Evolutionary conservation across 2,329 filamentous ascomycete species (phyloP).

Genomic region (Fusarium palustre): DNA sequence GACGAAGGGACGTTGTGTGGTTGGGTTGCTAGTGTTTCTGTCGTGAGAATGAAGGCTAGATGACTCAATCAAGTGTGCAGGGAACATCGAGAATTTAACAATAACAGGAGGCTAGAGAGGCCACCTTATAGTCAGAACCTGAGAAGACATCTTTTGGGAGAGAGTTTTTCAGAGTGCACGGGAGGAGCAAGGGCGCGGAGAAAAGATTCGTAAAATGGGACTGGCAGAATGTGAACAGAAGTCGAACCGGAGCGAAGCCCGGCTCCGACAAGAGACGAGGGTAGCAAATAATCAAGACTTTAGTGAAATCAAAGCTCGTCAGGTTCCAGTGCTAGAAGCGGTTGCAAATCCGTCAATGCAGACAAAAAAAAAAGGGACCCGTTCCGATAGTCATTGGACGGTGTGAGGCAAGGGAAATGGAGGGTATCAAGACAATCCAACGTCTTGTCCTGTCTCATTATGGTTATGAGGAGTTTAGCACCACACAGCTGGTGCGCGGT

Average conservation of each 20-base stretch:
- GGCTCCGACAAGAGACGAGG: conserved; percentile 47
- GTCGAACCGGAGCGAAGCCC: conserved; percentile 48
- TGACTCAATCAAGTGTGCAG: conserved; percentile 26
- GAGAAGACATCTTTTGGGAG: conserved; percentile 41
- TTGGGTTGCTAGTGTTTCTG: conserved; percentile 19
- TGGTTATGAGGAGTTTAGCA: conserved; percentile 37
- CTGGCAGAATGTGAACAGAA: conserved; percentile 48
- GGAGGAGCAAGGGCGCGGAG: conserved; percentile 42
- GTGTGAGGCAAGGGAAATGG: conserved; percentile 40
- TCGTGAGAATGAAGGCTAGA: not conserved
- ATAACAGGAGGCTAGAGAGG: conserved; percentile 36
- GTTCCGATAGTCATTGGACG: conserved; percentile 28
- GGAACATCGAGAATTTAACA: conserved; percentile 30
- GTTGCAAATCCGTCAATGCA: conserved; percentile 39
- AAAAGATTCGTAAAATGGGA: conserved; percentile 49
- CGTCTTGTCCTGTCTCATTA: conserved; percentile 30
- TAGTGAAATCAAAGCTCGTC: conserved; percentile 37
- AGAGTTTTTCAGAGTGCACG: conserved; percentile 44
- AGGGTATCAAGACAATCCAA: conserved; percentile 41
- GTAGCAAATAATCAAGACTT: conserved; percentile 44
- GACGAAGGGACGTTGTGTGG: conserved; percentile 19
- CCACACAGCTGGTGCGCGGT: conserved; percentile 35
- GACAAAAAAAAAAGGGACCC: conserved; percentile 26
- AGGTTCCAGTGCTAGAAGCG: conserved; percentile 37
- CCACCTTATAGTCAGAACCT: conserved; percentile 37